A percentile compares a stretch with the other conserved stretches of the same genome.
Conservation (phyloP, 2,329 filamentous ascomycete species). For the Tolypocladium inflatum region DNA sequence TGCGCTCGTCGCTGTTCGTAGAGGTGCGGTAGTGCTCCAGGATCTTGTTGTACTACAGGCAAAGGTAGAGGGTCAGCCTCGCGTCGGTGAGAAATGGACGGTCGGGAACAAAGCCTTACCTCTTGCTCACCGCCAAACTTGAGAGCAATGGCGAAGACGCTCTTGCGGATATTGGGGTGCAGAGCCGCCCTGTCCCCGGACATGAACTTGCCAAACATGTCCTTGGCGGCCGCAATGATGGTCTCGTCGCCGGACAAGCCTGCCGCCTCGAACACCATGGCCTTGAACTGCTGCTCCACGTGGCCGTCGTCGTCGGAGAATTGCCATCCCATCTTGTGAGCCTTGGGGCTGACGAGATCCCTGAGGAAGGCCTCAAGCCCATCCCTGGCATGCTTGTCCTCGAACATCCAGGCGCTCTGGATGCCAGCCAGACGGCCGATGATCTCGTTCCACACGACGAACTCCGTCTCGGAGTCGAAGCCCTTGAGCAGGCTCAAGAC, state of each 20-base stretch:
- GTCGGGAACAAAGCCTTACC: conserved; percentile 29
- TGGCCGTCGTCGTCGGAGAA: conserved; percentile 81
- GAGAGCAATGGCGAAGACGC: conserved; percentile 77
- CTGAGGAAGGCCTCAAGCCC: conserved; percentile 78
- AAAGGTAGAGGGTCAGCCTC: conserved; percentile 5
- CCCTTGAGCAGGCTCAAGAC: conserved; percentile 77
- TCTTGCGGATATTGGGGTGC: conserved; percentile 82
- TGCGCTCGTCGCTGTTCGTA: conserved; percentile 69
- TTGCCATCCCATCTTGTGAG: conserved; percentile 80
- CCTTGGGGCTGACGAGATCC: conserved; percentile 66
- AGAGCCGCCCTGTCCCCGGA: conserved; percentile 71
- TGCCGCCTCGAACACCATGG: conserved; percentile 76
- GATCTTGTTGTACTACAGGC: conserved; percentile 59
- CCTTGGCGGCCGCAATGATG: conserved; percentile 70
- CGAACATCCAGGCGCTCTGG: conserved; percentile 71
- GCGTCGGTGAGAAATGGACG: neutral
- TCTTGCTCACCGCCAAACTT: conserved; percentile 79
- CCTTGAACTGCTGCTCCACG: conserved; percentile 90
- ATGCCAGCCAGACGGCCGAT: conserved; percentile 69
- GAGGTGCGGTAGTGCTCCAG: conserved; percentile 67
- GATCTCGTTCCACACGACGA: conserved; percentile 93
- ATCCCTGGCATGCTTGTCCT: conserved; percentile 62
- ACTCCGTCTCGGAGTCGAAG: conserved; percentile 75
- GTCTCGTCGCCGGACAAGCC: conserved; percentile 71
- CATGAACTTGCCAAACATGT: conserved; percentile 83